phyloP scores from a whole-genome alignment of 768 basidiomycete species.

The Auricularia sp. region DNA sequence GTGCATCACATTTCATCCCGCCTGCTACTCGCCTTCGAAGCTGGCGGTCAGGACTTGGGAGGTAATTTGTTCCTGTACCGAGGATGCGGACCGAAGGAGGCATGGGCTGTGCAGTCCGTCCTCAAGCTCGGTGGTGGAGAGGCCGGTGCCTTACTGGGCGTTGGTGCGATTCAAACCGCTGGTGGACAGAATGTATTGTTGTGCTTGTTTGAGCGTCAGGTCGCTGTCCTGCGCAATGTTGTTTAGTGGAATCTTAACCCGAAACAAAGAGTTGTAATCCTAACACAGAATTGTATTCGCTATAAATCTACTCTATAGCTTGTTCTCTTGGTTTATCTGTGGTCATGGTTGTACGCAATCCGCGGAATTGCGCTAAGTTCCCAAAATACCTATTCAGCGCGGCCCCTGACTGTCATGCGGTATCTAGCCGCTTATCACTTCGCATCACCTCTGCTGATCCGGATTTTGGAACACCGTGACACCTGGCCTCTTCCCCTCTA shows the following conservation, averaged over 20 bases:
- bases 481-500: too few species aligned
- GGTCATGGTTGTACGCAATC: too few species aligned
- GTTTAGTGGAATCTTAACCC: constrained; percentile 8
- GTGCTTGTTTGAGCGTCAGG: constrained; percentile 67
- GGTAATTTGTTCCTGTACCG: constrained; percentile 87
- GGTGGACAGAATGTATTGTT: constrained; percentile 36
- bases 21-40: constrained; percentile 76
- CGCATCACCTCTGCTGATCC: too few species aligned
- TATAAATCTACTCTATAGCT: too few species aligned
- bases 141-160: constrained; percentile 70
- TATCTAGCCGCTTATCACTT: too few species aligned
- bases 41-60: constrained; percentile 52
- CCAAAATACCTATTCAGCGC: too few species aligned
- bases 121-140: constrained; percentile 61
- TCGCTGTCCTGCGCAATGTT: constrained; percentile 48
- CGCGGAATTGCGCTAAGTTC: too few species aligned
- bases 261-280: too few species aligned
- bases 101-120: constrained; percentile 72
- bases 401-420: too few species aligned
- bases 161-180: constrained; percentile 38
- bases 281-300: too few species aligned
- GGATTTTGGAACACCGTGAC: too few species aligned
- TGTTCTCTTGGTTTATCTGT: too few species aligned
- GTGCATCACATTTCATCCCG: constrained; percentile 56
- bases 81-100: constrained; percentile 36